These are phyloP conservation scores for Aspergillus sp. DNA, from an alignment of 2,329 filamentous ascomycete species.

Conservation along the genomic window DNA sequence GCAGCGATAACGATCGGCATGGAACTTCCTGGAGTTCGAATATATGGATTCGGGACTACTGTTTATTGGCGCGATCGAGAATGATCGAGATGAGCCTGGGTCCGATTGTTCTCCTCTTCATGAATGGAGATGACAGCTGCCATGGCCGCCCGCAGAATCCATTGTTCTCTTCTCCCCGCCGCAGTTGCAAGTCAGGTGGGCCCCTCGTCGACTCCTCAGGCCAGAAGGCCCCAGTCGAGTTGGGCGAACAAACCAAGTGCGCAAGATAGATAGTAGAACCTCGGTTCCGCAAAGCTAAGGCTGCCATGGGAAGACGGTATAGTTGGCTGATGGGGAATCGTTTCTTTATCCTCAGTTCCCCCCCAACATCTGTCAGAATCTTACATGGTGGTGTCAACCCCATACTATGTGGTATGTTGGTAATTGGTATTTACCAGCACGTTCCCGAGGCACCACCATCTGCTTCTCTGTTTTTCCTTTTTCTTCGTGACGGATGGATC, in stretches of 20 bases:
- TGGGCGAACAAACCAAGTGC: slow-evolving; percentile 17
- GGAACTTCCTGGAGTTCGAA: background rate
- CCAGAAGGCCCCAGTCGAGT: slow-evolving; percentile 11
- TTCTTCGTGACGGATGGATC: background rate
- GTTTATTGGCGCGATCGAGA: background rate
- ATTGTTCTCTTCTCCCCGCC: slow-evolving; percentile 19
- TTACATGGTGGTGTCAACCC: too few species aligned
- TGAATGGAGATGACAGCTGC: slow-evolving; percentile 4
- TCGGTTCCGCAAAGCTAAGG: too few species aligned
- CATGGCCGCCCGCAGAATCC: slow-evolving; percentile 6
- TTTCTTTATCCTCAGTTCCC: background rate
- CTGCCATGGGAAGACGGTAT: too few species aligned
- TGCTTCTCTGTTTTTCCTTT: background rate
- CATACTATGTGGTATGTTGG: too few species aligned
- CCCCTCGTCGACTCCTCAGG: background rate
- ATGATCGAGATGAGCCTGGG: background rate
- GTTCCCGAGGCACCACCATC: background rate
- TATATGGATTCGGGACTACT: background rate
- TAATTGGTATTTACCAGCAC: too few species aligned
- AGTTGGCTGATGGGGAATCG: background rate
- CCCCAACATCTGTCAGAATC: too few species aligned
- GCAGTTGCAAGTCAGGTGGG: background rate
- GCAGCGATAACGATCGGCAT: slow-evolving; percentile 37
- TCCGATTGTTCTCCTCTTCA: slow-evolving; percentile 14
- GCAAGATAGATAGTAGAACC: slow-evolving; percentile 9